Base-by-base conservation (phyloP, 352 stramenopile species). In the Globisporangium megalacanthum region DNA sequence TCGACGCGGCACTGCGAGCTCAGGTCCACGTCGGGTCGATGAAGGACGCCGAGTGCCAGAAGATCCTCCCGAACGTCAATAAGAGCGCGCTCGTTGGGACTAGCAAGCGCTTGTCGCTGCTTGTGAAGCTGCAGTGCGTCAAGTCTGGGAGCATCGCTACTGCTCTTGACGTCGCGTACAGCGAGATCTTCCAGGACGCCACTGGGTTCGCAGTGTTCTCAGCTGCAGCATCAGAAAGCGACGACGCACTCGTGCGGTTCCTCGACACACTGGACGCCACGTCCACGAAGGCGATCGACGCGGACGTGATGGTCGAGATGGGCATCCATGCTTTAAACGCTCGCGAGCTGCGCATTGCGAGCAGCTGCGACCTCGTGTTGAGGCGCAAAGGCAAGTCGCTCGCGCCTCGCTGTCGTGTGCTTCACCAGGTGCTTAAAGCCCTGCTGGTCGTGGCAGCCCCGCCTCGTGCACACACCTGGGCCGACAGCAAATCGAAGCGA, bases 21-120 rank as follows among this genome's bases (percentile, higher is more conserved):
- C 81, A 89, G 66, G 61, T 93, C 1, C 80, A 94, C 47, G 59
- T 93, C 19, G 81, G 79, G 0, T 84, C 77, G 0, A 73, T 93
- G 29, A 88, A 93, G 60, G 83, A 92, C 37, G 49, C 72, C 4
- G 83, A 92, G 46, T 92, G 81, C 25, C 79, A 89, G 60, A 91
- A 90, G 50, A 77, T 89, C 22, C 35, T 86, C n/a, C 64, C 76
- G 3, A 80, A 68, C 20, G 65, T 86, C 37, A 89, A 83, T 58
- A 84, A 84, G 29, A 35, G 56, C 35, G 49, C 75, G 0, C 29
- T 54, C 7, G 44, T 46, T 8, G 50, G 64, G n/a, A 72, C 54
- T 1, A 83, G 54, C 54, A 87, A 83, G 45, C 68, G 74, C 8
- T 36, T 60, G 14, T 64, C 66, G 11, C 52, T 91, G 19, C 42